Evolutionary conservation across 768 basidiomycete genomes (phyloP).

Genomic region (Boletus insuetus): DNA sequence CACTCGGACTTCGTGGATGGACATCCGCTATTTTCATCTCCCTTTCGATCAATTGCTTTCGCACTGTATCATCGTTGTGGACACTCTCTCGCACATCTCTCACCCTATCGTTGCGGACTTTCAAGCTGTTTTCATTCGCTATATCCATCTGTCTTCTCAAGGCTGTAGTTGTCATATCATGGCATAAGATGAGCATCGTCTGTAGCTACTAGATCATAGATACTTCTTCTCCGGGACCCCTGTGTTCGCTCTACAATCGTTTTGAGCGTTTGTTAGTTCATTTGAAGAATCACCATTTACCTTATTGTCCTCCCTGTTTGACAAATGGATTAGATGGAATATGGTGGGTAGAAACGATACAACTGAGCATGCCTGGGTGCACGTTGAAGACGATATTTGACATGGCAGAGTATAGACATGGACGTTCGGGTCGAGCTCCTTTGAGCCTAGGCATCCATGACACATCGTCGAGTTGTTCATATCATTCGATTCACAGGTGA

Average conservation of each 20-base stretch:
- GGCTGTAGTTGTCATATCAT: not conserved
- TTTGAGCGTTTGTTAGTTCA: too few relatives aligned
- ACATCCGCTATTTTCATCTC: slow-evolving; percentile 1
- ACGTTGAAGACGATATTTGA: too few relatives aligned
- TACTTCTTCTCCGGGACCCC: not conserved
- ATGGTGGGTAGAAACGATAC: too few relatives aligned
- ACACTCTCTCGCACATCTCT: slow-evolving; percentile 1
- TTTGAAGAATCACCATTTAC: too few relatives aligned
- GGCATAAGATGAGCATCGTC: not conserved
- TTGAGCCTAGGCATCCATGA: not conserved
- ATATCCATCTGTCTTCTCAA: slow-evolving; percentile 14
- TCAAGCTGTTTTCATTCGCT: slow-evolving; percentile 1
- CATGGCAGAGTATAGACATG: too few relatives aligned
- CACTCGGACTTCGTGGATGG: slow-evolving; percentile 16
- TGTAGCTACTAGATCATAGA: slow-evolving; percentile 7
- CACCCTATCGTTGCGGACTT: slow-evolving; percentile 9
- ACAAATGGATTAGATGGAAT: too few relatives aligned
- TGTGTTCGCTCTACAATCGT: too few relatives aligned
- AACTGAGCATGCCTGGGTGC: too few relatives aligned
- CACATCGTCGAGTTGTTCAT: not conserved
- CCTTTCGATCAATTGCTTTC: not conserved
- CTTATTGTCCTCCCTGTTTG: not conserved
- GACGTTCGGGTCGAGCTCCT: not conserved
- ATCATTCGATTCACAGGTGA: not conserved
- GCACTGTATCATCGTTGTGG: slow-evolving; percentile 13